phyloP scores from a whole-genome alignment of 2,329 filamentous ascomycete species.

The Aspergillus calidoustus region DNA sequence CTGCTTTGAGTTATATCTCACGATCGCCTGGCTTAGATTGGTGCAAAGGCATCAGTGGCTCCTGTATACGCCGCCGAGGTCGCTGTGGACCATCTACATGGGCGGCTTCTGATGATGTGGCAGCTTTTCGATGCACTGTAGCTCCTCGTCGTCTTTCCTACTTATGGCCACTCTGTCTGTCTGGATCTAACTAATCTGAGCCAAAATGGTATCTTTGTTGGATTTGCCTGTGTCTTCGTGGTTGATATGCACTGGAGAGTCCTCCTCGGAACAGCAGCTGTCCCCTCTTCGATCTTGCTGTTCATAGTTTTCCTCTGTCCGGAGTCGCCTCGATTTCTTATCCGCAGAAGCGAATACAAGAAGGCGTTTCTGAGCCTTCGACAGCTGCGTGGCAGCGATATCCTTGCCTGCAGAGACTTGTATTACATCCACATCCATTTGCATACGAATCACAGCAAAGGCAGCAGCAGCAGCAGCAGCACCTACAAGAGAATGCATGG shows the following conservation, averaged over 20 bases:
- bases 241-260: conserved; percentile 48
- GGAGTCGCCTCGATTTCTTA: conserved; percentile 47
- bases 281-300: conserved; percentile 52
- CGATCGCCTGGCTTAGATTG: conserved; percentile 21
- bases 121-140: conserved; percentile 17
- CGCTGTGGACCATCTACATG: conserved; percentile 24
- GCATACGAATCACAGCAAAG: conserved; percentile 32
- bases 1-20: background rate
- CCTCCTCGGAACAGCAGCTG: conserved; percentile 53
- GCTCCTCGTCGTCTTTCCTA: no score
- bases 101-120: conserved; percentile 30
- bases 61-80: conserved; percentile 30
- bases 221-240: conserved; percentile 22
- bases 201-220: conserved; percentile 22
- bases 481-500: background rate
- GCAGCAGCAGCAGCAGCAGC: no score
- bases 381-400: conserved; percentile 38
- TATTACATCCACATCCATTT: conserved; percentile 40
- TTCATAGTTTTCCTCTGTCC: conserved; percentile 53
- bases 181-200: background rate
- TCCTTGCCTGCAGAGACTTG: conserved; percentile 42
- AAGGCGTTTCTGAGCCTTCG: conserved; percentile 40
- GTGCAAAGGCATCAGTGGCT: conserved; percentile 30
- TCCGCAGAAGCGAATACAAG: conserved; percentile 34
- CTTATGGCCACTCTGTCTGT: no score